phyloP scores from a whole-genome alignment of 352 stramenopile genomes.

The Globisporangium spinosum region DNA sequence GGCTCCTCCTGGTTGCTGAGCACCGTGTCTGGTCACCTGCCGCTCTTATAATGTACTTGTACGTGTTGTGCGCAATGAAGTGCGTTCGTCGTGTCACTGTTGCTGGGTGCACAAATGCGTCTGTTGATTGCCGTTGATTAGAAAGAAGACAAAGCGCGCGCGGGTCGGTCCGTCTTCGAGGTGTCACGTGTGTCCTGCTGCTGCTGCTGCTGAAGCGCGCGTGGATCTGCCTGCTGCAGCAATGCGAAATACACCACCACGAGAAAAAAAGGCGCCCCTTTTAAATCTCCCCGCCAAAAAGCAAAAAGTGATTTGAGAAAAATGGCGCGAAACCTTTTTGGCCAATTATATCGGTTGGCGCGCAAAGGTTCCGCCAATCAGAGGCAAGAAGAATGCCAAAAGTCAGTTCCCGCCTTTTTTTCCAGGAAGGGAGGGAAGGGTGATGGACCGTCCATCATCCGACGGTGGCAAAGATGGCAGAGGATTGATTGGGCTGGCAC shows the following conservation, averaged over 20 bases:
- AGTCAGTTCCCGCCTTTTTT: constrained; percentile 10
- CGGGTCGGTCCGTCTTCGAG: constrained; percentile 1
- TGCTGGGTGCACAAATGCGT: neutral
- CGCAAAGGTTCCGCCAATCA: constrained; percentile 13
- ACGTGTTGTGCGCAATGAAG: neutral
- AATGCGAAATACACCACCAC: neutral
- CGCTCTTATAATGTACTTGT: neutral
- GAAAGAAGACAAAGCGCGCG: neutral
- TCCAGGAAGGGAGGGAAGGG: neutral
- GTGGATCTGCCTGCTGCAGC: neutral
- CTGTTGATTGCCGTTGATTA: neutral
- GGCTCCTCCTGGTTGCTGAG: neutral
- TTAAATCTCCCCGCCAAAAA: constrained; percentile 13
- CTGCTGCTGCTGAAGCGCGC: neutral
- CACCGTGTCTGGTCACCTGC: neutral
- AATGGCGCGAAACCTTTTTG: constrained; percentile 5
- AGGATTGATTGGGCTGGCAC: neutral
- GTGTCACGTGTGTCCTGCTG: neutral
- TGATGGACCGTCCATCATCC: neutral
- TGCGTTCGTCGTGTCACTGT: neutral
- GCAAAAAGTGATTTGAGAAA: neutral
- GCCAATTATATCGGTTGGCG: constrained; percentile 4
- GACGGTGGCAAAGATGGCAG: neutral
- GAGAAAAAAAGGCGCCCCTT: neutral
- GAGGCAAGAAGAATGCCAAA: neutral